Conservation (phyloP, 305 asterid genomes). For the Solanum hybrid region DNA sequence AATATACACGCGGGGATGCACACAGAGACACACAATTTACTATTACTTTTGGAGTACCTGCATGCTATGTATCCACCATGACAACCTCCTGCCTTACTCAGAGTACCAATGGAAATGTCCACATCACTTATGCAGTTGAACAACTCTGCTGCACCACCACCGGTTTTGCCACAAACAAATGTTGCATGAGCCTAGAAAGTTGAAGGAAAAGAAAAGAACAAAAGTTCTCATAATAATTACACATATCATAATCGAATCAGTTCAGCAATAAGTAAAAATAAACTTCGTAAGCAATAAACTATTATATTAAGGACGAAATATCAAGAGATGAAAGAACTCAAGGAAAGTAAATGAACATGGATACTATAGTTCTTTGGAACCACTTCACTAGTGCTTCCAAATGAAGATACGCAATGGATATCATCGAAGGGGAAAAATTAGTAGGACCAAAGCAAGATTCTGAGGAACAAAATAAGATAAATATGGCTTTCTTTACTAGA, state of each 20-base stretch:
- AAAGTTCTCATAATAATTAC: not conserved
- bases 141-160: slow-evolving; percentile 93
- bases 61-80: slow-evolving; percentile 96
- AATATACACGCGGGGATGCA: not conserved
- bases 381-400: not conserved
- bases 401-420: not conserved
- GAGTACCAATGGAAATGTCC: slow-evolving; percentile 82
- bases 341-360: not conserved
- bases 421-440: not conserved
- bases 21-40: not conserved
- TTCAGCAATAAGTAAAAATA: not conserved
- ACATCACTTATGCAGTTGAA: slow-evolving; percentile 68
- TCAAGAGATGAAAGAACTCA: not conserved
- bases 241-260: not conserved
- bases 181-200: slow-evolving; percentile 81
- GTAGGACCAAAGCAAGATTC: not conserved
- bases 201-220: not conserved
- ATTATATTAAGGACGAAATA: not conserved
- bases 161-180: slow-evolving; percentile 77
- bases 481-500: not conserved
- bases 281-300: not conserved
- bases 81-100: slow-evolving; percentile 99
- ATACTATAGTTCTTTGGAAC: not conserved
- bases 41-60: slow-evolving; percentile 41
- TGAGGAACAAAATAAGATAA: not conserved